Conservation (phyloP, 495 filamentous ascomycete genomes). For the Xylaria palmicola region DNA sequence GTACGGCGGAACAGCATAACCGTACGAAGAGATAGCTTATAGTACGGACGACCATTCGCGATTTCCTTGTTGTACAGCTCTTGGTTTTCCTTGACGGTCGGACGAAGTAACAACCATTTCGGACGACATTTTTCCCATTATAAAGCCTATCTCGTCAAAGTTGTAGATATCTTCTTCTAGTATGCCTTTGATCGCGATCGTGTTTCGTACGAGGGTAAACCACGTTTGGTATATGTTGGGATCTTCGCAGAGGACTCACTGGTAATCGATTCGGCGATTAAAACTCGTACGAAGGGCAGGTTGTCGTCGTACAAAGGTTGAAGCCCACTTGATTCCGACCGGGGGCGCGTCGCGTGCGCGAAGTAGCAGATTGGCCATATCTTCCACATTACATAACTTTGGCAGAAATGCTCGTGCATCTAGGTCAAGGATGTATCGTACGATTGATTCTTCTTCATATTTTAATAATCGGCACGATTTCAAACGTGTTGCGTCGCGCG, state of each 20-base stretch:
- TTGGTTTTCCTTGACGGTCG: slow-evolving; percentile 23
- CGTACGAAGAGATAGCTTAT: not conserved
- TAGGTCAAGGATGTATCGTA: slow-evolving; percentile 25
- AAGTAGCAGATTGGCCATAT: slow-evolving; percentile 39
- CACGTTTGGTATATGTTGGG: slow-evolving; percentile 28
- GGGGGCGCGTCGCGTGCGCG: slow-evolving; percentile 12
- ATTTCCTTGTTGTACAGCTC: slow-evolving; percentile 32
- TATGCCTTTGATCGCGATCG: slow-evolving; percentile 35
- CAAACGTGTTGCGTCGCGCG: not conserved
- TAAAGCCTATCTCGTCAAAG: slow-evolving; percentile 46
- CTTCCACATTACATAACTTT: slow-evolving; percentile 28
- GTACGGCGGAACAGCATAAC: not conserved
- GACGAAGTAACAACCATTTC: slow-evolving; percentile 31
- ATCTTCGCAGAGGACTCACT: slow-evolving; percentile 36
- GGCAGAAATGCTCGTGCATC: slow-evolving; percentile 28
- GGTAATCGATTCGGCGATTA: slow-evolving; percentile 28
- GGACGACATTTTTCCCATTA: slow-evolving; percentile 35
- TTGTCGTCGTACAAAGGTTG: slow-evolving; percentile 32
- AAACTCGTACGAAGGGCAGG: slow-evolving; percentile 27
- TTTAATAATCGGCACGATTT: no score
- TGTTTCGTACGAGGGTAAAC: slow-evolving; percentile 34
- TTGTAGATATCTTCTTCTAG: slow-evolving; percentile 43
- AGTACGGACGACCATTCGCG: not conserved
- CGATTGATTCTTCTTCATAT: not conserved
- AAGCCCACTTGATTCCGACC: slow-evolving; percentile 26